These are phyloP conservation scores for Massarina eburnea DNA, from an alignment of 2,329 filamentous ascomycete genomes.

Conservation along the genomic window DNA sequence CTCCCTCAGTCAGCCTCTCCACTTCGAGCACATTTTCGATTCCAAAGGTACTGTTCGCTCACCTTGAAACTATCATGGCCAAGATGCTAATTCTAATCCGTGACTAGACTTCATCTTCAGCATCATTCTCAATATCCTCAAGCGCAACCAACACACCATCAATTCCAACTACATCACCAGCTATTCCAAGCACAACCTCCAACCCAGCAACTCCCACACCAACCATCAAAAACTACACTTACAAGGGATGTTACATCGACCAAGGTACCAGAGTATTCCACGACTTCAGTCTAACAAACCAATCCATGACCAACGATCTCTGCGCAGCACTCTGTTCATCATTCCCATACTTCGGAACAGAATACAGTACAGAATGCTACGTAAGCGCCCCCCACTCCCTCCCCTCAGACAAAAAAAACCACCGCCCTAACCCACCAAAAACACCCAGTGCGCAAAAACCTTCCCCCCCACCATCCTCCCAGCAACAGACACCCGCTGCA, in stretches of 20 bases:
- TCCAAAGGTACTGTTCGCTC: too few relatives aligned
- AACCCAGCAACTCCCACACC: not conserved
- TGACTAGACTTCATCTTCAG: too few relatives aligned
- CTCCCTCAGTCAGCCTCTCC: too few relatives aligned
- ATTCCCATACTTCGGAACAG: conserved; percentile 29
- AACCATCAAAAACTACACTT: not conserved
- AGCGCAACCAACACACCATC: conserved; percentile 12
- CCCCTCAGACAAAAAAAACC: too few relatives aligned
- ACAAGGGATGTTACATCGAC: not conserved
- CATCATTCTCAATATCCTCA: conserved; percentile 32
- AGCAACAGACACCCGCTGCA: conserved; percentile 9
- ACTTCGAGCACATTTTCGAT: too few relatives aligned
- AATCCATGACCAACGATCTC: conserved; percentile 21
- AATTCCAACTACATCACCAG: not conserved
- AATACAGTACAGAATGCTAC: conserved; percentile 41
- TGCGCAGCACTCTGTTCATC: conserved; percentile 26
- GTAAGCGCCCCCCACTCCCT: too few relatives aligned
- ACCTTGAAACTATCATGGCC: too few relatives aligned
- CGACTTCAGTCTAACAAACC: not conserved
- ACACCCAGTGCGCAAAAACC: conserved; percentile 34
- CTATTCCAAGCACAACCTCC: too few relatives aligned
- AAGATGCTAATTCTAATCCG: too few relatives aligned
- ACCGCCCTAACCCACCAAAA: too few relatives aligned
- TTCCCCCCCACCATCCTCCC: conserved; percentile 2
- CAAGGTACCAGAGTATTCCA: not conserved